Base-by-base conservation (phyloP, 163 green algal species). In the Trebouxiophyceae sp. region DNA sequence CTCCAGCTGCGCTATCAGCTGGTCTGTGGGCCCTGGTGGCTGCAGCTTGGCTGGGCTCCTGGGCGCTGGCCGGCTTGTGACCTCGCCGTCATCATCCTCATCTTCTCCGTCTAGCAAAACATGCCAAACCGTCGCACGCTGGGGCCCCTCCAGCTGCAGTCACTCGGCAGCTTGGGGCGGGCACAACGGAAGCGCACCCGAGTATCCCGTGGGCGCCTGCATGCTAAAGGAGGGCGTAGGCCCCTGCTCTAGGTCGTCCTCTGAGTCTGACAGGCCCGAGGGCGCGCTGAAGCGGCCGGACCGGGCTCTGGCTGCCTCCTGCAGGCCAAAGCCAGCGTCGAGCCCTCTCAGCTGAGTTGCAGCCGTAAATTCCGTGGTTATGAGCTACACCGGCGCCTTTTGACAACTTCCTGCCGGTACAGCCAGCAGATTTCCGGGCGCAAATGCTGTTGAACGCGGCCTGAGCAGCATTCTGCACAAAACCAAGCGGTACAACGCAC, bases 231-330 rank as follows among this genome's bases (percentile, higher is more conserved):
- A 62, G 12, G 56, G n/a, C 7, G 28, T 62, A 26, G 8, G 12
- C 24, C 26, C 28, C n/a, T 62, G 23, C n/a, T 27, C 28, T 26
- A 12, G 20, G 8, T 39, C 56, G 22, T 39, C 23, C 8, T 65
- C 59, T 4, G 61, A 67, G 46, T 67, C 61, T 33, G 61, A 31
- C 2, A 67, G 30, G 24, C 61, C 61, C 12, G 60, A 57, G 8
- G 60, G 60, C 23, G 33, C 60, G 12, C 20, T 28, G 57, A 63
- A 33, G 30, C 24, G 32, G 30, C 32, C 33, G 1, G 23, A 29
- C 22, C 32, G 31, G 30, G 29, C n/a, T 29, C 30, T 63, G 29
- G 32, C 24, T 3, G 24, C 32, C 5, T 31, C 23, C 23, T n/a
- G n/a, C n/a, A n/a, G n/a, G n/a, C n/a, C n/a, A n/a, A n/a, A n/a